Conservation (phyloP, 2,329 filamentous ascomycete genomes). For the Aspergillus puulaauensis region DNA sequence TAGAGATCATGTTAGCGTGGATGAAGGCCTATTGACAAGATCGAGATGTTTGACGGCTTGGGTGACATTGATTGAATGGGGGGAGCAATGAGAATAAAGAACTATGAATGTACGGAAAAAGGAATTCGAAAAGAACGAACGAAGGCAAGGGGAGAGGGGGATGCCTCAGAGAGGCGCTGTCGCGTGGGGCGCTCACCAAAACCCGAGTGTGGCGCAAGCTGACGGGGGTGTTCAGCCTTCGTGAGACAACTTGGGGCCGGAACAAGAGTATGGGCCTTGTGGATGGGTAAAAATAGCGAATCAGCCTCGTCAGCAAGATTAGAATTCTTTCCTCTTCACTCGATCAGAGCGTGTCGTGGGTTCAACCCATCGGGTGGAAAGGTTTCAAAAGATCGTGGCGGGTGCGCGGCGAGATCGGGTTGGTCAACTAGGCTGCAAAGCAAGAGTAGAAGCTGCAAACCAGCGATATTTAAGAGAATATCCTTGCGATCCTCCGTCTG, state of each 20-base stretch:
- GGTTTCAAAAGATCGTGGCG: slow-evolving; percentile 12
- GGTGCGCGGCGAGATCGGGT: slow-evolving; percentile 16
- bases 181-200: slow-evolving; percentile 40
- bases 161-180: slow-evolving; percentile 21
- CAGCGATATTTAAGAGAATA: slow-evolving; percentile 7
- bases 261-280: slow-evolving; percentile 19
- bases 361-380: slow-evolving; percentile 21
- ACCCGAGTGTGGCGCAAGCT: slow-evolving; percentile 48
- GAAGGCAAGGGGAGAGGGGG: slow-evolving; percentile 6
- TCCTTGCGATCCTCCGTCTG: slow-evolving; percentile 13
- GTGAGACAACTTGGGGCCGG: slow-evolving; percentile 15
- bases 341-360: slow-evolving; percentile 11
- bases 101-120: neutral
- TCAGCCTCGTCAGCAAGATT: slow-evolving; percentile 20
- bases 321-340: slow-evolving; percentile 10
- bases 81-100: neutral
- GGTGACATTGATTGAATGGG: neutral
- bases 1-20: slow-evolving; percentile 36
- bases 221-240: slow-evolving; percentile 39
- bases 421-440: slow-evolving; percentile 19
- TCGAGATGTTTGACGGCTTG: neutral
- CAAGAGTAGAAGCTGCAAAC: slow-evolving; percentile 9
- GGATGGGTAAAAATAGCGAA: slow-evolving; percentile 27
- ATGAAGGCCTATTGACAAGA: slow-evolving; percentile 4
- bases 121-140: slow-evolving; percentile 4